Base-by-base conservation (phyloP, 2,329 filamentous ascomycete genomes). In the Pseudogymnoascus sp. region DNA sequence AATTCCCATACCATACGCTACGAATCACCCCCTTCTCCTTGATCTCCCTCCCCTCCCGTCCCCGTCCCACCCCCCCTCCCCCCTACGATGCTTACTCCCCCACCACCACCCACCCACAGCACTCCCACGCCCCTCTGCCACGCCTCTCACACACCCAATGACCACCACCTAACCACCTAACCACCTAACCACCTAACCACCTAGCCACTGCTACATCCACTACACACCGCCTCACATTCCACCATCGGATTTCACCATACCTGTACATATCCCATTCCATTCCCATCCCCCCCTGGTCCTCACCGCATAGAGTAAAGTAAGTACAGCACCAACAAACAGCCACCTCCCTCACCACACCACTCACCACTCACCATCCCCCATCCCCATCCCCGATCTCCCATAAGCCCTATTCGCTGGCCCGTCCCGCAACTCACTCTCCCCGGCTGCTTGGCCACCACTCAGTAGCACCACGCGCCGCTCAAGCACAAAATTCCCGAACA, bases 181-280 rank as follows among this genome's bases (percentile, higher is more conserved):
- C 16, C n/a, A 42, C 39, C 39, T 21, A 21, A 21, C 21, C 21
- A 2, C 21, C 21, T 21, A 21, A 21, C 21, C 21, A 21, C 21
- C 21, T 21, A 21, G 21, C 21, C 10, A 21, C 39, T 11, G 26
- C 42, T 5, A 47, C 39, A 23, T 45, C 18, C 40, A 47, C 42
- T 47, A 51, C 45, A 51, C 45, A 51, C 45, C 45, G 45, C 45
- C 45, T 51, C 45, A 51, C 45, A 51, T 51, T 51, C 45, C 45
- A 26, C 18, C 39, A 40, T 51, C 45, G 26, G 12, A 51, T 51
- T 51, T 51, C 45, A 51, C 45, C 45, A 51, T 51, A 26, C 45
- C n/a, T n/a, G 5, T 8, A 51, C 45, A n/a, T n/a, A 7, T 18
- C 45, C 14, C 42, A 23, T 12, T 47, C 29, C 29, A 26, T 26